Evolutionary conservation across 768 basidiomycete species (phyloP), one percentile per base, ranked within the genome.

Genomic region (Pilatotrama ljubarskyi): DNA sequence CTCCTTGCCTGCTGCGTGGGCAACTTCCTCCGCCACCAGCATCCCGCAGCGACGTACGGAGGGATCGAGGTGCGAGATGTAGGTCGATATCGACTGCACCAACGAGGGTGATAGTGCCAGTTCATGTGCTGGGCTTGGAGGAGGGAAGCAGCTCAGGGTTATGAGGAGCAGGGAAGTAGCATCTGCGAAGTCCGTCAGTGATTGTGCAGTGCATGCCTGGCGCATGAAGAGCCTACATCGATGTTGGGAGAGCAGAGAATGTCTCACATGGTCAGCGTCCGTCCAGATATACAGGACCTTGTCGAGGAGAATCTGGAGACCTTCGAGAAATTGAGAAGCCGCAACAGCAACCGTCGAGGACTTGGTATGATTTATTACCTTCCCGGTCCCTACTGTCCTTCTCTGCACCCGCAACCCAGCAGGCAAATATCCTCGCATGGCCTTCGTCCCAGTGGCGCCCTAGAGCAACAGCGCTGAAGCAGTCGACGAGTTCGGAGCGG

Each of bases 31-130:
- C 0, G 91, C 96, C 0, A 84, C 86, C 35, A 98, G 81, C 94
- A 99, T 96, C 3, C 97, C 97, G 65, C 93, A 90, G 24, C 87
- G 82, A 3, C 96, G 87, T 18, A 97, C 81, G 3, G 85, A 79
- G 1, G 78, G 74, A 53, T 96, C 93, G 6, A 86, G 74, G 72
- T 96, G 93, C 0, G 80, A 80, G 44, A 99, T 84, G 68, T 97
- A 98, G 5, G 74, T 73, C 6, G 87, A 83, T 46, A 97, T 79
- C 13, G 84, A 84, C 20, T 77, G 75, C 62, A 98, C 80, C 68
- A 98, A 88, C 1, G 76, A 58, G 5, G 85, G 76, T 13, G 83
- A 85, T 29, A 81, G 72, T 2, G 84, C 79, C 3, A 90, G 71
- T 9, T 75, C 72, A 35, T 73, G 67, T 13, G 75, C 68, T 1